phyloP scores from a whole-genome alignment of 2,329 filamentous ascomycete species.

The Aspergillus fischeri region DNA sequence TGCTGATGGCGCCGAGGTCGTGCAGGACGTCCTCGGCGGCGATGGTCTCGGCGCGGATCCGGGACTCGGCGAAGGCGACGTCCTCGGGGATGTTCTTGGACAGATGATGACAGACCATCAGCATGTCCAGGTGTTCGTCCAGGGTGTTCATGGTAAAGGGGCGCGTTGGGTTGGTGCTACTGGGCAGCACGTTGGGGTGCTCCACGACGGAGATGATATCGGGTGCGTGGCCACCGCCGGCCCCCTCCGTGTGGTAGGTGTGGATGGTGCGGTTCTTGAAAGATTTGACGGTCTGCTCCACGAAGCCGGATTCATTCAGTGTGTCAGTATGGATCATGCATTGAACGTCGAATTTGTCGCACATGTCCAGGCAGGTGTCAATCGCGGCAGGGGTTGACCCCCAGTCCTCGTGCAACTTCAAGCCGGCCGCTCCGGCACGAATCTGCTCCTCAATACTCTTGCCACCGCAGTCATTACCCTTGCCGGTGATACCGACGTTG shows the following conservation, averaged over 20 bases:
- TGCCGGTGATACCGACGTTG: conserved; percentile 87
- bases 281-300: conserved; percentile 82
- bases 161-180: conserved; percentile 85
- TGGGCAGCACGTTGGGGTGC: conserved; percentile 80
- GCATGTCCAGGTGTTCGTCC: conserved; percentile 95
- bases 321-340: conserved; percentile 95
- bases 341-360: conserved; percentile 88
- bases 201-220: conserved; percentile 95
- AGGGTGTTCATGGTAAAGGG: conserved; percentile 90
- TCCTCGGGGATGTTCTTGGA: conserved; percentile 92
- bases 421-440: conserved; percentile 76
- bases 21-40: conserved; percentile 95
- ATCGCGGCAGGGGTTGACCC: conserved; percentile 87
- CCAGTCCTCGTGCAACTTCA: conserved; percentile 97
- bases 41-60: conserved; percentile 93
- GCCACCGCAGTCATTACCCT: conserved; percentile 79
- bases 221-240: conserved; percentile 88
- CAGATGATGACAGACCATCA: conserved; percentile 96
- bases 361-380: conserved; percentile 77
- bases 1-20: conserved; percentile 89
- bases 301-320: conserved; percentile 94
- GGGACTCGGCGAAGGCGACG: conserved; percentile 88
- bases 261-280: conserved; percentile 87
- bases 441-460: conserved; percentile 73
- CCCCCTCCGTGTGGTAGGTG: conserved; percentile 95